Base-by-base conservation (phyloP, 2,329 filamentous ascomycete genomes). In the Penicillium hordei region DNA sequence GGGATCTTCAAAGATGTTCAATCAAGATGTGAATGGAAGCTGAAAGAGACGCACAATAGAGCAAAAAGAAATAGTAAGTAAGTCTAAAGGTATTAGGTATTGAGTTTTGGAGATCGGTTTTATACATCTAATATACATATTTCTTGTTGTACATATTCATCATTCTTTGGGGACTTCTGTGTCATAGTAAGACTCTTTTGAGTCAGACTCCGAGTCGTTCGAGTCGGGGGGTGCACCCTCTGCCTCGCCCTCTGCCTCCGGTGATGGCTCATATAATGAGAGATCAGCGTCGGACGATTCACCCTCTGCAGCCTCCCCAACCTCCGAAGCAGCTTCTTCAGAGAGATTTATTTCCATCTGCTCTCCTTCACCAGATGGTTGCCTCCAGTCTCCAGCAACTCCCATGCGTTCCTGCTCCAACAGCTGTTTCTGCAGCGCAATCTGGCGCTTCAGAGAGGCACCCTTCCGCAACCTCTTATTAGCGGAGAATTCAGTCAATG, bases 401-500 rank as follows among this genome's bases (percentile, higher is more conserved):
- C 71, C 59, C 17, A 72, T 50, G 17, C 64, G 60, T 54, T 68
- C 57, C 50, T 72, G 65, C 34, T 68, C 65, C 23, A 64, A 52
- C 12, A 70, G 64, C 57, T 76, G 74, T 61, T 73, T 75, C 52
- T 74, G 67, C 53, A 76, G 53, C 4, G 70, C 68, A 57, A 75
- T 73, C 54, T 76, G 73, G 29, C 72, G 74, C 25, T 62, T 70
- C 50, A 73, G 65, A 21, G 73, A 76, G 36, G 75, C 69, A 48
- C 75, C 71, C 55, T 73, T 75, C 33, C 74, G 67, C 27, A 79
- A 60, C 45, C 74, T 72, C 59, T 75, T 74, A 69, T 75, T 75
- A 58, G 73, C 68, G 59, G 80, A 84, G 63, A 91, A 82, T 29
- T 83, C 78, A 31, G 78, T 79, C 31, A 91, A 78, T 15, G 83